phyloP scores from a whole-genome alignment of 2,329 filamentous ascomycete genomes.

The Aspergillus caelatus region DNA sequence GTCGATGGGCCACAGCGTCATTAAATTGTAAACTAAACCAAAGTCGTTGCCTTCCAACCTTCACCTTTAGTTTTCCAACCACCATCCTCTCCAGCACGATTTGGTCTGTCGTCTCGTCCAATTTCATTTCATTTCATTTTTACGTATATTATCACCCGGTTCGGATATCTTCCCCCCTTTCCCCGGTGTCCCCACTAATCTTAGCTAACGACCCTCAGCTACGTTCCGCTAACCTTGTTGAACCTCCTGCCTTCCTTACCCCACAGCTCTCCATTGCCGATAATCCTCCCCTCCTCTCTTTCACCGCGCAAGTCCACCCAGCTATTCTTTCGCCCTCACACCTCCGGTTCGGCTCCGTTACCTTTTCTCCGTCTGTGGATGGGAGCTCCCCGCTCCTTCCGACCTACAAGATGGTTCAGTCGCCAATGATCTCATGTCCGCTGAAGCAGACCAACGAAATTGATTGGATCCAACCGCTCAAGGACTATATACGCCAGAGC shows the following conservation, averaged over 20 bases:
- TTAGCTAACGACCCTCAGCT: slow-evolving; percentile 1
- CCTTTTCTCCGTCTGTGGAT: slow-evolving; percentile 21
- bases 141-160: not conserved
- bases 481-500: slow-evolving; percentile 87
- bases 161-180: not conserved
- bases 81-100: not conserved
- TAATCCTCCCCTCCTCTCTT: not conserved
- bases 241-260: slow-evolving; percentile 3
- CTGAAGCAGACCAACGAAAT: slow-evolving; percentile 95
- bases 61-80: not conserved
- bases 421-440: slow-evolving; percentile 93
- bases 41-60: not conserved
- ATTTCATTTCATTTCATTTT: not conserved
- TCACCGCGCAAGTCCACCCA: slow-evolving; percentile 2
- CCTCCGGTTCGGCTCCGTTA: slow-evolving; percentile 1
- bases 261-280: slow-evolving; percentile 9
- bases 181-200: slow-evolving; percentile 6
- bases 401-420: slow-evolving; percentile 68
- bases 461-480: slow-evolving; percentile 92
- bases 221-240: not conserved
- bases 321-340: not conserved
- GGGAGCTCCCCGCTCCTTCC: slow-evolving; percentile 41
- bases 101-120: not conserved
- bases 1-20: not conserved
- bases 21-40: not conserved